Percentiles rank a stretch among this genome's conserved stretches.
These are phyloP conservation scores for Candida ficus DNA, from an alignment of 805 yeast genomes.

Conservation along the genomic window DNA sequence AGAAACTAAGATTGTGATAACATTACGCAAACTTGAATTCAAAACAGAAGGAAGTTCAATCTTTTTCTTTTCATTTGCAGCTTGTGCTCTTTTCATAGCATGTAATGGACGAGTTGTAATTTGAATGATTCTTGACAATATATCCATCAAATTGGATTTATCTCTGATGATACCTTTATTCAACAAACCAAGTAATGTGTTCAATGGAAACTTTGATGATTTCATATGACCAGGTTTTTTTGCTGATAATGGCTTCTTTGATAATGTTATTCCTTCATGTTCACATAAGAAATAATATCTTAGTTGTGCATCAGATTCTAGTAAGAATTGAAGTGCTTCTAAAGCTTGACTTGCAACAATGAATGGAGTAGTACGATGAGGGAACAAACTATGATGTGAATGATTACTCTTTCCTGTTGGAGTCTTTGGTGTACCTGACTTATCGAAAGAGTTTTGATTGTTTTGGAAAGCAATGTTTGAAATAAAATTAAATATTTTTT, in stretches of 20 bases:
- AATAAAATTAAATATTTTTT: slow-evolving; percentile 54
- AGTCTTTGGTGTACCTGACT: slow-evolving; percentile 16
- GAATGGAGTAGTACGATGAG: slow-evolving; percentile 60
- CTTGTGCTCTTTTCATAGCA: slow-evolving; percentile 41
- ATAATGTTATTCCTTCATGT: slow-evolving; percentile 47
- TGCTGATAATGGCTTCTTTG: slow-evolving; percentile 29
- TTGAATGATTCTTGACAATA: slow-evolving; percentile 68
- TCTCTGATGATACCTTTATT: slow-evolving; percentile 61
- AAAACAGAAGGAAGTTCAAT: slow-evolving; percentile 59
- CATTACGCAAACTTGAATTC: slow-evolving; percentile 50
- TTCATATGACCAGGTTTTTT: slow-evolving; percentile 33
- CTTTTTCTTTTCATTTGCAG: slow-evolving; percentile 17
- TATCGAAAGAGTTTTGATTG: slow-evolving; percentile 5
- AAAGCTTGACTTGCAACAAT: slow-evolving; percentile 72
- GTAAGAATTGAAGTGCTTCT: slow-evolving; percentile 65
- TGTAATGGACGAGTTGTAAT: slow-evolving; percentile 70
- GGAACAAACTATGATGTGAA: slow-evolving; percentile 26
- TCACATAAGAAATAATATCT: slow-evolving; percentile 75
- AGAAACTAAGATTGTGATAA: slow-evolving; percentile 65
- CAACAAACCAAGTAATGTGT: slow-evolving; percentile 56
- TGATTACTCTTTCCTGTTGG: slow-evolving; percentile 9
- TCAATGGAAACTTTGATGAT: slow-evolving; percentile 64
- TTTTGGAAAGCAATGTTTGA: slow-evolving; percentile 25
- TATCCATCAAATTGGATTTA: slow-evolving; percentile 72
- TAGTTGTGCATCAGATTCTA: slow-evolving; percentile 62